Conservation (phyloP, 805 yeast genomes). For the Novakomyces olei region DNA sequence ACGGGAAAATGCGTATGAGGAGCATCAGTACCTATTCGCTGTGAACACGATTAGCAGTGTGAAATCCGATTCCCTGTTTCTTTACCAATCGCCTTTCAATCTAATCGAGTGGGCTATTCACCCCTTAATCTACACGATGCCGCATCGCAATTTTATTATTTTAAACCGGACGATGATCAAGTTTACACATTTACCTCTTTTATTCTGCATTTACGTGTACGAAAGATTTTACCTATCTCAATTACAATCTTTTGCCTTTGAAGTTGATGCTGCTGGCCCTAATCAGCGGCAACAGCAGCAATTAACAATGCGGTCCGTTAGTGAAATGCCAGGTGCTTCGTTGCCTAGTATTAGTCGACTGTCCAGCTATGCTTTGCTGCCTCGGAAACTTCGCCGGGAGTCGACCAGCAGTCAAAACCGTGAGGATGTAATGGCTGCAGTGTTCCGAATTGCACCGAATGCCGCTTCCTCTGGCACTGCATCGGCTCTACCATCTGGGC, state of each 20-base stretch:
- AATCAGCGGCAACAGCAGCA: too few relatives aligned
- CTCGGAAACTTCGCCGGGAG: too few relatives aligned
- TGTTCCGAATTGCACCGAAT: too few relatives aligned
- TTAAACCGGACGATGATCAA: constrained; percentile 17
- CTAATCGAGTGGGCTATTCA: constrained; percentile 15
- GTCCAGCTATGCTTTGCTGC: too few relatives aligned
- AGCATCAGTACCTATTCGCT: constrained; percentile 18
- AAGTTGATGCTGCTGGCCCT: too few relatives aligned
- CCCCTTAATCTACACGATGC: constrained; percentile 15
- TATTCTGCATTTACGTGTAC: constrained; percentile 16
- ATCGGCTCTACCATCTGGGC: too few relatives aligned
- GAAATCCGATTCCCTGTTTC: constrained; percentile 17
- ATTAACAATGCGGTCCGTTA: too few relatives aligned
- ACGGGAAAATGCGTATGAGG: constrained; percentile 18
- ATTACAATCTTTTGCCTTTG: background rate
- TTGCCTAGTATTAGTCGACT: too few relatives aligned
- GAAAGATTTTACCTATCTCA: constrained; percentile 13
- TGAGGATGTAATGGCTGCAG: too few relatives aligned
- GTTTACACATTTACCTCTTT: constrained; percentile 18
- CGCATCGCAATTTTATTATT: constrained; percentile 14
- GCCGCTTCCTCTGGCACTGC: too few relatives aligned
- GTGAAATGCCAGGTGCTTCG: too few relatives aligned
- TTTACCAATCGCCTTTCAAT: constrained; percentile 19
- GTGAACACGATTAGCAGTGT: constrained; percentile 19
- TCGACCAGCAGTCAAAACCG: too few relatives aligned